Base-by-base conservation (phyloP, 192 early-diverging fungal genomes). In the Kappamyces sp. region DNA sequence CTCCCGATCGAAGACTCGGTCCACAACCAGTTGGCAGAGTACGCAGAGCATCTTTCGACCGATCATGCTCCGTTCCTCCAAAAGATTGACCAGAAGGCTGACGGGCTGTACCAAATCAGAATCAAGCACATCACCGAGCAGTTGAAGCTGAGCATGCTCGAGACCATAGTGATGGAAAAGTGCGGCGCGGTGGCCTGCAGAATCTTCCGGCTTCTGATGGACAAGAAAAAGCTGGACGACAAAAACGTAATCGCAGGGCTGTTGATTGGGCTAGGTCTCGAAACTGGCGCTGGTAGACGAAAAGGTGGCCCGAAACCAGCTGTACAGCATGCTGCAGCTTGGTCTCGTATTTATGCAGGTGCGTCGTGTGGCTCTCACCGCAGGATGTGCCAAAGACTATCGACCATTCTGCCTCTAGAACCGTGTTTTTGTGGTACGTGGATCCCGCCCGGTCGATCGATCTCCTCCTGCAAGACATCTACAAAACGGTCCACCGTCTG, bases 301-400 rank as follows among this genome's bases (percentile, higher is more conserved):
- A 10, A 79, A 79, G 59, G 51, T 42, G n/a, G 71, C 77, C 3
- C 62, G 73, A n/a, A 55, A 70, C 6, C 47, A 41, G 38, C 51
- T 79, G 41, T 75, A 64, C 60, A 44, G 9, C 15, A 15, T 79
- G 54, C 31, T 68, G 5, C 49, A 73, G 32, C 23, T 42, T 31
- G 73, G 73, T 1, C 58, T 79, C 54, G 69, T 70, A 10, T 73
- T 71, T 43, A 66, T 79, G 41, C 76, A 78, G 68, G 75, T 74
- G 57, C 13, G 15, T n/a, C 32, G 12, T 36, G 51, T 39, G 47
- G 9, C 12, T 73, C 0, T 15, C 12, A 7, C 38, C n/a, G 5
- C 44, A 74, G 69, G 77, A 75, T 55, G 77, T 79, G 5, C 77
- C 77, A 9, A 75, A 73, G 46, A 69, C 70, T 3, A 3, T 60